phyloP scores from a whole-genome alignment of 441 rosid genomes.

The Metrosideros polymorpha region DNA sequence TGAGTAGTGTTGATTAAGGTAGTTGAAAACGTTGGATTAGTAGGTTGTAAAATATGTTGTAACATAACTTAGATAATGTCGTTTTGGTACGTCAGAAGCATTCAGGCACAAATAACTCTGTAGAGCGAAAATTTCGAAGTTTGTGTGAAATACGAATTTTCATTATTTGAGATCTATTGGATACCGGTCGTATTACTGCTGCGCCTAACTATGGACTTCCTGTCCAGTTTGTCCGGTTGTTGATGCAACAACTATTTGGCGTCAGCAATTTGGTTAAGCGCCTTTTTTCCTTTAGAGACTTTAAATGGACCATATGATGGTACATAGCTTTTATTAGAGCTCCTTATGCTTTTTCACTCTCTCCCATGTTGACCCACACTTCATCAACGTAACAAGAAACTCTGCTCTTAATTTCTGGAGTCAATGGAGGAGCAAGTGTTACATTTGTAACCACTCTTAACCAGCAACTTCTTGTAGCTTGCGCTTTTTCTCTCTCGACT shows the following conservation, averaged over 20 bases:
- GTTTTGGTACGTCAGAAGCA: neutral
- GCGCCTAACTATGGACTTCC: neutral
- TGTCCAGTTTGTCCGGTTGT: neutral
- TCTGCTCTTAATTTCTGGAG: neutral
- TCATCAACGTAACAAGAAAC: neutral
- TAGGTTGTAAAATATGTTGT: neutral
- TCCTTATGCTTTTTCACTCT: neutral
- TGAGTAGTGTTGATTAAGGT: neutral
- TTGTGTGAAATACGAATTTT: neutral
- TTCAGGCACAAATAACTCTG: neutral
- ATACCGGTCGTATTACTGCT: neutral
- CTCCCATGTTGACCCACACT: neutral
- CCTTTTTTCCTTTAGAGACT: neutral
- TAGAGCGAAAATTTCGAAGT: neutral
- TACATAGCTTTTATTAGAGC: neutral
- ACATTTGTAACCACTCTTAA: neutral
- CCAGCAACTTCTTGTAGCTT: neutral
- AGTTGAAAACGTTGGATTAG: neutral
- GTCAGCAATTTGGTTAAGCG: neutral
- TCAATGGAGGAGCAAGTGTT: neutral
- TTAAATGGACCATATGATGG: neutral
- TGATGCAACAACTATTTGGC: neutral
- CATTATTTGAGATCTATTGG: neutral
- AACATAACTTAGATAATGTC: neutral
- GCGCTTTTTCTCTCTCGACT: neutral